A percentile compares a stretch with the other conserved stretches of the same genome.
phyloP scores from a whole-genome alignment of 345 rosid species.

The Zanthoxylum bungeanum region DNA sequence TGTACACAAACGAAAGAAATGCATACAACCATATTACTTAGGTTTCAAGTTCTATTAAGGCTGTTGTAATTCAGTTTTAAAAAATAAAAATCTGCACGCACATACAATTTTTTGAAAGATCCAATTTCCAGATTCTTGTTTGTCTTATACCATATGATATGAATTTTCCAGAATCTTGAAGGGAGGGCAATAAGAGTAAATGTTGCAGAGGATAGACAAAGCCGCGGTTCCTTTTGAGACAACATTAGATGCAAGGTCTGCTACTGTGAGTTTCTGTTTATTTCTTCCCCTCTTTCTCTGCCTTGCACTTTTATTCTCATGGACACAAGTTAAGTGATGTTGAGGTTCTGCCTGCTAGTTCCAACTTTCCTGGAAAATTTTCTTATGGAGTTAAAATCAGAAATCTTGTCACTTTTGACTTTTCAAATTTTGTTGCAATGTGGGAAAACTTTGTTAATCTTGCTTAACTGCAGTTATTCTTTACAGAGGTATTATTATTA shows the following conservation, averaged over 20 bases:
- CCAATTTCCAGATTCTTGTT: background rate
- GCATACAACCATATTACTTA: background rate
- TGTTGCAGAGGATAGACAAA: slow-evolving; percentile 75
- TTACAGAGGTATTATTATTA: background rate
- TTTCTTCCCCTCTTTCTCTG: background rate
- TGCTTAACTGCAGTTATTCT: background rate
- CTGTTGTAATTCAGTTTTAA: no score
- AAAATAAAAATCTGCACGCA: no score
- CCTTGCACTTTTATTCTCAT: background rate
- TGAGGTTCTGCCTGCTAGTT: slow-evolving; percentile 16
- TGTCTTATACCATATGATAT: background rate
- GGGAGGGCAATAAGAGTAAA: slow-evolving; percentile 92
- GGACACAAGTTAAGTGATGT: no score
- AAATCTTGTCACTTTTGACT: background rate
- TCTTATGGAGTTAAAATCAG: background rate
- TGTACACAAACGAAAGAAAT: background rate
- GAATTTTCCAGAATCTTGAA: slow-evolving; percentile 59
- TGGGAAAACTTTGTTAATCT: background rate
- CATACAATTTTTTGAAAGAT: no score
- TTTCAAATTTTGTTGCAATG: background rate
- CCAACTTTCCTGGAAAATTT: slow-evolving; percentile 16
- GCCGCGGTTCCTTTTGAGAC: slow-evolving; percentile 54
- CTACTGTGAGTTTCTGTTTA: slow-evolving; percentile 1
- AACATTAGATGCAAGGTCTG: slow-evolving; percentile 12
- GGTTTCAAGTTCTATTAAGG: background rate